Percentiles rank a stretch among this genome's conserved stretches.
Conservation (phyloP, 768 basidiomycete species). For the Termitomyces eurrhizus region DNA sequence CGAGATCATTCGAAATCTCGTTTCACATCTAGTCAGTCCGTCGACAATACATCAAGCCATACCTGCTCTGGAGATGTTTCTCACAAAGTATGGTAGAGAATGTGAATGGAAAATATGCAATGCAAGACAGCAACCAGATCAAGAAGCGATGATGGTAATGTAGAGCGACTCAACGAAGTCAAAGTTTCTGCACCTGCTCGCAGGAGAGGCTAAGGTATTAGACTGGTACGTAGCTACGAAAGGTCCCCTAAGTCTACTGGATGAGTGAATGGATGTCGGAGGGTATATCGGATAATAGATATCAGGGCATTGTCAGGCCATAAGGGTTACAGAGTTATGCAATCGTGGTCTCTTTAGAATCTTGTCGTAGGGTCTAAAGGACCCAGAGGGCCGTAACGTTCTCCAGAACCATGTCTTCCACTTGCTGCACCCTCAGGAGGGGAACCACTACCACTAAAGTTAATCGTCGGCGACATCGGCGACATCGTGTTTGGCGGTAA, state of each 20-base stretch:
- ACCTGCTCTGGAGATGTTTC: slow-evolving; percentile 12
- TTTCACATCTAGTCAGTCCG: too few relatives aligned
- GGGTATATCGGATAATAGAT: slow-evolving; percentile 39
- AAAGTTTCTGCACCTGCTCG: slow-evolving; percentile 6
- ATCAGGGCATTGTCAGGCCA: slow-evolving; percentile 21
- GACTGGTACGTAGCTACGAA: slow-evolving; percentile 20
- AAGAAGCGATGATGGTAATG: slow-evolving; percentile 13
- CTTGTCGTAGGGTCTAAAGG: slow-evolving; percentile 58
- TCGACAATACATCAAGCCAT: not conserved
- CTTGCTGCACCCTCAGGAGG: slow-evolving; percentile 12
- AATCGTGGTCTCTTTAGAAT: slow-evolving; percentile 32
- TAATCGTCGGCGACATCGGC: slow-evolving; percentile 36
- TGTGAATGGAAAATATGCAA: slow-evolving; percentile 15
- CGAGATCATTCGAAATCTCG: too few relatives aligned
- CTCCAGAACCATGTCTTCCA: slow-evolving; percentile 25
- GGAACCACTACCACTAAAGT: slow-evolving; percentile 20
- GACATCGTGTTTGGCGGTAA: slow-evolving; percentile 31
- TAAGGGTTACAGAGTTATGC: slow-evolving; percentile 19
- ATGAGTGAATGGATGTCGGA: slow-evolving; percentile 22
- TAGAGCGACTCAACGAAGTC: slow-evolving; percentile 11
- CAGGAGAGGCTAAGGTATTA: slow-evolving; percentile 27
- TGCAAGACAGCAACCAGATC: slow-evolving; percentile 13
- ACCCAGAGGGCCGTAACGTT: slow-evolving; percentile 53
- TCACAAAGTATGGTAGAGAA: slow-evolving; percentile 13
- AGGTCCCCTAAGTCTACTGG: slow-evolving; percentile 28